These are phyloP conservation scores for Protomyces inundatus DNA, from an alignment of 1,139 yeast genomes.

Conservation along the genomic window DNA sequence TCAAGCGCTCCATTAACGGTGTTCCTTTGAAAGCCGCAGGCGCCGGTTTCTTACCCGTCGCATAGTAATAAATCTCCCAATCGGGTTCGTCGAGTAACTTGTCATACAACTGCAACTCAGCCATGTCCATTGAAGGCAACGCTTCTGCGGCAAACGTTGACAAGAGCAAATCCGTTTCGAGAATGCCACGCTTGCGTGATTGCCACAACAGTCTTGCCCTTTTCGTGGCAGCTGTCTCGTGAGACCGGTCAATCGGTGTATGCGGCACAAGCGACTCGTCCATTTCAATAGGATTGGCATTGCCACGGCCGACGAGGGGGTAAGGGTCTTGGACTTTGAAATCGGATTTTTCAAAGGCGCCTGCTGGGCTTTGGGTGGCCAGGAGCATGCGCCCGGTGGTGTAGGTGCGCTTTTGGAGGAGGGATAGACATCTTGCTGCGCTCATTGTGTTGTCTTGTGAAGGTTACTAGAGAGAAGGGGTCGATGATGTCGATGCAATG, in stretches of 20 bases:
- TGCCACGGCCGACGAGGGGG: constrained; percentile 19
- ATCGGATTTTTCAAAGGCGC: constrained; percentile 20
- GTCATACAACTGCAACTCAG: constrained; percentile 80
- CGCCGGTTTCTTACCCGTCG: constrained; percentile 60
- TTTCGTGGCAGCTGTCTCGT: constrained; percentile 70
- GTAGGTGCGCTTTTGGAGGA: not conserved
- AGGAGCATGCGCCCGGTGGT: not conserved
- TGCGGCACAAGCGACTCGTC: constrained; percentile 20
- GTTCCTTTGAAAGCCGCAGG: constrained; percentile 80
- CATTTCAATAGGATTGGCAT: constrained; percentile 15
- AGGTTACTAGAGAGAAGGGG: no score
- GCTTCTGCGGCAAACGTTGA: constrained; percentile 79
- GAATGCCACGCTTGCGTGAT: constrained; percentile 88
- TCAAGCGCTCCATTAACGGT: constrained; percentile 58
- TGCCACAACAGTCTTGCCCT: constrained; percentile 86
- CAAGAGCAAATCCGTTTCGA: constrained; percentile 82
- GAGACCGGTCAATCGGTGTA: constrained; percentile 37
- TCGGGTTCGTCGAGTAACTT: constrained; percentile 75
- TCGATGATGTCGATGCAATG: no score
- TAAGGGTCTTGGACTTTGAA: constrained; percentile 20
- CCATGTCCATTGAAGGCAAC: constrained; percentile 54
- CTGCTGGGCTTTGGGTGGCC: constrained; percentile 2
- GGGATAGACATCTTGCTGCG: not conserved
- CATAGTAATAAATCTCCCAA: constrained; percentile 99
- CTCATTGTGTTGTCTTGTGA: not conserved